Percentiles rank a stretch among this genome's conserved stretches.
Conservation (phyloP, 805 yeast genomes). For the Yarrowia sp. region DNA sequence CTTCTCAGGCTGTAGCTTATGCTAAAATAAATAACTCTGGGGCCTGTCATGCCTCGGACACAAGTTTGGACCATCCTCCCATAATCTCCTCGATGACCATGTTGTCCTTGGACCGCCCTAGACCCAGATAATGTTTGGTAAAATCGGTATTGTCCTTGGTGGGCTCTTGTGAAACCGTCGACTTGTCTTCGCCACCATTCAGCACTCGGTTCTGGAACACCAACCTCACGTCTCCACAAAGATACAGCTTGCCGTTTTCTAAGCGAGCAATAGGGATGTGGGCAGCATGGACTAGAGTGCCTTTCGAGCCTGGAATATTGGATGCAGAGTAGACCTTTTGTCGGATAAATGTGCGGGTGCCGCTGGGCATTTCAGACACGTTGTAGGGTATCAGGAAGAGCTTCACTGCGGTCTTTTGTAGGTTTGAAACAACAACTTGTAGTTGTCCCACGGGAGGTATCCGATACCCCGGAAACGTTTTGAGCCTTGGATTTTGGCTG, state of each 20-base stretch:
- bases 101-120: constrained; percentile 17
- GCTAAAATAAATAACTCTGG: constrained; percentile 6
- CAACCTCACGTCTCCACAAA: constrained; percentile 6
- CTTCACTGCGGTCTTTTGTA: constrained; percentile 38
- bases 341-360: constrained; percentile 38
- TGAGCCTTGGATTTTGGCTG: neutral
- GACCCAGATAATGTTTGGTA: constrained; percentile 18
- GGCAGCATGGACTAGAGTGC: constrained; percentile 29
- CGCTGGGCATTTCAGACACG: constrained; percentile 35
- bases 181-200: neutral
- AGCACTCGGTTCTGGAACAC: constrained; percentile 22
- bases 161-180: neutral
- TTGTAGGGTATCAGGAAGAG: constrained; percentile 40
- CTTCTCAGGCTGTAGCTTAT: neutral
- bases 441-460: constrained; percentile 39
- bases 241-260: constrained; percentile 10
- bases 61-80: constrained; percentile 13
- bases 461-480: constrained; percentile 35
- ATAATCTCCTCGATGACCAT: constrained; percentile 15
- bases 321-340: constrained; percentile 33
- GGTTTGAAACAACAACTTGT: constrained; percentile 39
- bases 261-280: constrained; percentile 5
- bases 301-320: constrained; percentile 26
- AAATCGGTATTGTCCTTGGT: neutral
- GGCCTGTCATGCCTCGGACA: neutral